phyloP scores from a whole-genome alignment of 139 green algal species.

The Deuterostichococcus epilithicus region DNA sequence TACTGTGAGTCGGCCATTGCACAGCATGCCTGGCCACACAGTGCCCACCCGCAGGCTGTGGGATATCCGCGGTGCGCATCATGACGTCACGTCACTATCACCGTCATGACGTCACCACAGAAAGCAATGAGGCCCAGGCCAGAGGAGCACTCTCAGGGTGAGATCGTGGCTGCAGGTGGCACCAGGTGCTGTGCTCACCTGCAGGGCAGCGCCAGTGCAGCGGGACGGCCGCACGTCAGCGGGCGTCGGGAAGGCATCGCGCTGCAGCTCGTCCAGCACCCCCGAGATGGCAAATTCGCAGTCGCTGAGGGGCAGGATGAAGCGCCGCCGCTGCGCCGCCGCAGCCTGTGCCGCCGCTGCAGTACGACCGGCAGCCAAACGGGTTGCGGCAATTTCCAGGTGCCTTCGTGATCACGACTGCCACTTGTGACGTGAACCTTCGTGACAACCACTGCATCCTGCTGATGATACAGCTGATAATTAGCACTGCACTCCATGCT shows the following conservation, averaged over 20 bases:
- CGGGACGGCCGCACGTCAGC: constrained; percentile 68
- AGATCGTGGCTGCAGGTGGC: background rate
- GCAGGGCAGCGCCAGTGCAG: constrained; percentile 89
- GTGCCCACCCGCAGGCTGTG: background rate
- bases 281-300: constrained; percentile 89
- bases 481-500: no score
- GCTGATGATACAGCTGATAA: no score
- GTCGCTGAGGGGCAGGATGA: constrained; percentile 81
- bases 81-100: background rate
- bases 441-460: background rate
- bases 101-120: background rate
- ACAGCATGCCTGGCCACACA: background rate
- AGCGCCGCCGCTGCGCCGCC: constrained; percentile 32
- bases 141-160: constrained; percentile 1
- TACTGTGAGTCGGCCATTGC: background rate
- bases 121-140: no score
- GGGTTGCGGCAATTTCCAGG: no score
- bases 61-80: background rate
- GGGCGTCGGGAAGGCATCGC: constrained; percentile 76
- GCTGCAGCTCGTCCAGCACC: constrained; percentile 87
- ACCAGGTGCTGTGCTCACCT: constrained; percentile 32
- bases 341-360: background rate
- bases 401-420: no score
- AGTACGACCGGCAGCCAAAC: no score
- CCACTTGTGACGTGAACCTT: no score